Evolutionary conservation across 768 basidiomycete genomes (phyloP).

Genomic region (Boletus fagicola): DNA sequence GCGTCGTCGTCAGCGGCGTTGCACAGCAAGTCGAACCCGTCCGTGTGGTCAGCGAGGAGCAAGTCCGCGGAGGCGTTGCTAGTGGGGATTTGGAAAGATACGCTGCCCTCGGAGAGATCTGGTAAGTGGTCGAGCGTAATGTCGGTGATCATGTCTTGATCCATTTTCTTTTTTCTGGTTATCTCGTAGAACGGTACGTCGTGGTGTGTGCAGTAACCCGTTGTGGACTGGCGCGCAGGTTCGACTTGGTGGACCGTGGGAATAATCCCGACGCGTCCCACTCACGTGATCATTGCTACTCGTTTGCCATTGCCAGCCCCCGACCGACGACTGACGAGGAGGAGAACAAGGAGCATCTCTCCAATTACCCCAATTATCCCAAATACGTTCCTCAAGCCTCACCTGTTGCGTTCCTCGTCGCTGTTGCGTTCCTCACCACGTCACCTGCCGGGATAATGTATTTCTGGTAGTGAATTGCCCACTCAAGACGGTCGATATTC

Average conservation of each 20-base stretch:
- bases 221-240: constrained; percentile 1
- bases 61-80: constrained; percentile 32
- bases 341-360: not conserved
- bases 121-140: constrained; percentile 55
- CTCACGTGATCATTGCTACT: constrained; percentile 25
- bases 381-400: not conserved
- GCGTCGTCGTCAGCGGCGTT: constrained; percentile 31
- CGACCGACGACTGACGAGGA: not conserved
- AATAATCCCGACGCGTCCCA: constrained; percentile 26
- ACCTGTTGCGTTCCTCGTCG: not conserved
- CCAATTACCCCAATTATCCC: not conserved
- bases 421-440: not conserved
- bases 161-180: not conserved
- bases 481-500: not conserved
- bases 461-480: not conserved
- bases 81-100: constrained; percentile 51
- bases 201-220: not conserved
- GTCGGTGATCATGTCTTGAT: constrained; percentile 33
- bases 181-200: not conserved
- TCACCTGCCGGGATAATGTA: not conserved
- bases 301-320: not conserved
- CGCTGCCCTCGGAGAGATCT: constrained; percentile 45
- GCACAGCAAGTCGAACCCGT: constrained; percentile 39
- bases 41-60: constrained; percentile 44
- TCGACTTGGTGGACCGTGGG: constrained; percentile 22